A percentile compares a stretch with the other conserved stretches of the same genome.
Conservation (phyloP, 1,139 yeast species). For the Suhomyces panamericanus region DNA sequence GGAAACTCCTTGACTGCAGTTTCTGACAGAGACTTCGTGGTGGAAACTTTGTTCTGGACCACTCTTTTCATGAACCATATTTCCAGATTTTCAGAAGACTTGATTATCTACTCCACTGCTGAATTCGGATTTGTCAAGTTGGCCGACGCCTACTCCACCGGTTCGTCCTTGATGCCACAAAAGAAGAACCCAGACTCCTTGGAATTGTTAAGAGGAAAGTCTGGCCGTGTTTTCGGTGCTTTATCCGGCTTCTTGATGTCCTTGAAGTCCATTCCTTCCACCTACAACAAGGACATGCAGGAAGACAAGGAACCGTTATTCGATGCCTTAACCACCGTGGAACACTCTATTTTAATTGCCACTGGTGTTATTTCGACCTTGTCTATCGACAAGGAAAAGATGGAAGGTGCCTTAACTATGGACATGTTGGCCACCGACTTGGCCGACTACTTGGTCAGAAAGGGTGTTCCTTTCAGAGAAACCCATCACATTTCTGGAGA, state of each 20-base stretch:
- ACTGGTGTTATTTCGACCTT: constrained; percentile 95
- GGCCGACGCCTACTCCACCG: constrained; percentile 98
- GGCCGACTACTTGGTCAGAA: constrained; percentile 95
- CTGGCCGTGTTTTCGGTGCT: constrained; percentile 96
- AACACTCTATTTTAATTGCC: constrained; percentile 89
- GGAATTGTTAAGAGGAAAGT: constrained; percentile 92
- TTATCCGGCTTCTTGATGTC: constrained; percentile 96
- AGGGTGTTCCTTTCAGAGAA: constrained; percentile 98
- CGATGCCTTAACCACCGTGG: constrained; percentile 86
- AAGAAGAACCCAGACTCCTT: constrained; percentile 97
- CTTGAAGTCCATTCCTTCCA: constrained; percentile 91
- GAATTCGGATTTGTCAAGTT: constrained; percentile 92
- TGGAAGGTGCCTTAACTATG: constrained; percentile 91
- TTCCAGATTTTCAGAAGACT: constrained; percentile 90
- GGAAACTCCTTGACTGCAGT: constrained; percentile 96
- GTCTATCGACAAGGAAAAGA: constrained; percentile 64
- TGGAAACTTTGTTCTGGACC: constrained; percentile 97
- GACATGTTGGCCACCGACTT: constrained; percentile 98
- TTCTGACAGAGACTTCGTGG: constrained; percentile 95
- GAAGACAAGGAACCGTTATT: constrained; percentile 98
- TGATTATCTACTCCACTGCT: constrained; percentile 93
- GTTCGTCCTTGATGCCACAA: constrained; percentile 98
- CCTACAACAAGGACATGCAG: constrained; percentile 97
- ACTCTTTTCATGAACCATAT: constrained; percentile 92
- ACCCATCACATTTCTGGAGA: constrained; percentile 98